Conservation (phyloP, 2,329 filamentous ascomycete genomes). For the Alternaria sp. region DNA sequence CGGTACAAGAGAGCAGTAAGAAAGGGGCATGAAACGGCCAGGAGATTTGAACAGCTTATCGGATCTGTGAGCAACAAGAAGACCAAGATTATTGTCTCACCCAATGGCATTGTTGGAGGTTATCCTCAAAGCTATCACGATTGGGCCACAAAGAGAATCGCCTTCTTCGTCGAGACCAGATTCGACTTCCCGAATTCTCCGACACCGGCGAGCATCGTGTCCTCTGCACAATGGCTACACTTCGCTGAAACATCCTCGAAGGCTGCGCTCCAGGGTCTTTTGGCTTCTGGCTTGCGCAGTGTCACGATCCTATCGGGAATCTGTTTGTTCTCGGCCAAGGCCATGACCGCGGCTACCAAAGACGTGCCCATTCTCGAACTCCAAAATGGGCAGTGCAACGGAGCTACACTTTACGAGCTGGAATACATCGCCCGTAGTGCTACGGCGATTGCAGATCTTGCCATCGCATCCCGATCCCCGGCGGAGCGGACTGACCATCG, state of each 20-base stretch:
- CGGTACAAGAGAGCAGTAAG: not conserved
- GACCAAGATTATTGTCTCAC: not conserved
- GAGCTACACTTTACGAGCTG: not conserved
- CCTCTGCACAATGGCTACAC: not conserved
- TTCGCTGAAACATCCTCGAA: not conserved
- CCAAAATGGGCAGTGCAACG: not conserved
- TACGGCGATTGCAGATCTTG: not conserved
- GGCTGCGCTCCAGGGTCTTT: not conserved
- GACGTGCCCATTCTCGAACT: not conserved
- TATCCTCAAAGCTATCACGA: accelerated
- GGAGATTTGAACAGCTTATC: not conserved
- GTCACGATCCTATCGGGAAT: not conserved
- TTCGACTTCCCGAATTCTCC: not conserved
- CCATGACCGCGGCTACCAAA: not conserved
- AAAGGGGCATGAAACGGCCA: not conserved
- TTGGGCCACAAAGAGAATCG: not conserved
- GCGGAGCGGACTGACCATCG: accelerated
- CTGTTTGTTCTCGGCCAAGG: not conserved
- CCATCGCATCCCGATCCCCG: not conserved
- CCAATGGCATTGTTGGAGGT: not conserved
- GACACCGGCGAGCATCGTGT: not conserved
- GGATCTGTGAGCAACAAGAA: not conserved
- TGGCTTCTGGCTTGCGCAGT: not conserved
- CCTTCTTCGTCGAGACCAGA: not conserved
- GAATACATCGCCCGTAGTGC: not conserved